Evolutionary conservation across 495 filamentous ascomycete species (phyloP), one percentile per base, ranked within the genome.

Genomic region (Podospora sp.): DNA sequence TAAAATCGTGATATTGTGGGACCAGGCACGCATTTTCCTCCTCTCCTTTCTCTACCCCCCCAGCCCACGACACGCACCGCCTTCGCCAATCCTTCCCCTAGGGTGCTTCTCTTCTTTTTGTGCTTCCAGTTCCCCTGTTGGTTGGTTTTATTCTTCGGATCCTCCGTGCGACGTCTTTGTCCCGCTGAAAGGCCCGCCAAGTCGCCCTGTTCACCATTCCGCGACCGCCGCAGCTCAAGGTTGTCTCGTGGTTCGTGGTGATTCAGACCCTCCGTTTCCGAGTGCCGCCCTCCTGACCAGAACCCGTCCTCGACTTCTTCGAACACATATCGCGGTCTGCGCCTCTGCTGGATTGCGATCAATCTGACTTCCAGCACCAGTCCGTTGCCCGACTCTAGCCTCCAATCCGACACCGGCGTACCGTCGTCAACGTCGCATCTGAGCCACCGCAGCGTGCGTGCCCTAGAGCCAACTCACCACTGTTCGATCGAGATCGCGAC

Each of bases 101-200:
- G 72, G 75, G 74, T 73, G 72, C 74, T 73, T 71, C 71, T 76
- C 69, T 76, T 77, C 74, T 75, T 69, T 76, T 65, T 72, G 61
- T 69, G 69, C 63, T 72, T 72, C 67, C 67, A 69, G 59, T 75
- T 71, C 63, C 27, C 35, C 65, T 66, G 66, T 68, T 67, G 68
- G 68, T 73, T 67, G 73, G 67, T 67, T 73, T 71, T 72, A 63
- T 68, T 73, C 68, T 61, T 73, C 65, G 72, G 65, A 73, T 73
- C 68, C 61, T 55, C 59, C 24, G 52, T 63, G 62, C 62, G 52
- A 57, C 66, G 33, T 64, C 67, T 71, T 73, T 73, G 70, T 70
- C 66, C 36, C 65, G 58, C 60, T 56, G 49, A 68, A 70, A 65
- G 53, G 61, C 67, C 61, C 33, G 64, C 52, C 68, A 55, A 68